Base-by-base conservation (phyloP, 768 basidiomycete genomes). In the Mycena maculata region DNA sequence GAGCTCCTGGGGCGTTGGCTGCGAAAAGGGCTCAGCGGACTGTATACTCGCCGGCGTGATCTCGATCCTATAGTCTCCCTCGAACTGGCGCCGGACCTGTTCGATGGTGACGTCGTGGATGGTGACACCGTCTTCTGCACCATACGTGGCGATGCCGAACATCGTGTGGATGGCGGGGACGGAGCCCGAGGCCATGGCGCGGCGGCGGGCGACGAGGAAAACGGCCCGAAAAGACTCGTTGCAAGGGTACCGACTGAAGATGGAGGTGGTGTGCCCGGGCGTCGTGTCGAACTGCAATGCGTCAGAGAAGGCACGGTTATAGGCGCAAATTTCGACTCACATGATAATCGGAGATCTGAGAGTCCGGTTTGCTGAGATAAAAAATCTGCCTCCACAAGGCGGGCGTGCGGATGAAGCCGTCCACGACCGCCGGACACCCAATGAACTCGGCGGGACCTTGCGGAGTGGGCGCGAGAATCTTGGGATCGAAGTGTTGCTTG, bases 121-220 rank as follows among this genome's bases (percentile, higher is more conserved):
- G 4, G 5, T 7, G 9, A 52, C 8, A 9, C 47, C 49, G 20
- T 22, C 95, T 71, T 97, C n/a, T 25, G 28, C n/a, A 1, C 16
- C 23, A 36, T 22, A 52, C 6, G 25, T n/a, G 3, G 41, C 2
- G 25, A 60, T 60, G 3, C 23, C 4, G 27, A 41, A 22, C 49
- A 52, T 60, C 48, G 41, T 60, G 49, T 42, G 13, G 12, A 60
- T 41, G 28, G 38, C 59, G 39, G 59, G 49, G 27, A 42, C 23
- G 49, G 48, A 50, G 20, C 59, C 59, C 2, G 59, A 60, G 3
- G 59, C 27, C 59, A 60, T 60, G 25, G 59, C 59, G 18, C 59
- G 47, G 18, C 59, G 48, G 8, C 49, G 59, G n/a, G 59, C 59
- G 10, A 60, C 59, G 27, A 60, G 49, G 15, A 60, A 60, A 20